Evolutionary conservation across 2,329 filamentous ascomycete genomes (phyloP), one percentile per base, ranked within the genome.

Genomic region (Alternaria sp.): DNA sequence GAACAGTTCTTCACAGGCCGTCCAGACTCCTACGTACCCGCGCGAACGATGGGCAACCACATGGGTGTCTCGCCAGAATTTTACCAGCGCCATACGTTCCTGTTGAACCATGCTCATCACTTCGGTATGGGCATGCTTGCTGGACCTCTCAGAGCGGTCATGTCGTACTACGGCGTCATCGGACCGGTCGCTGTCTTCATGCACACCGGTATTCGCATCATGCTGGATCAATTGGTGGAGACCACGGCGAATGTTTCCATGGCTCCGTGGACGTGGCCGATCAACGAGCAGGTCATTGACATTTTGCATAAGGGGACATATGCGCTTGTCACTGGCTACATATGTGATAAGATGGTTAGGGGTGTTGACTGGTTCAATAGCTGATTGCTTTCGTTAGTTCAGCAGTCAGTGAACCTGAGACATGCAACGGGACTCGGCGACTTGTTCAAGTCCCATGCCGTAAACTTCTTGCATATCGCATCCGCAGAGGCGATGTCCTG

Each of bases 181-280:
- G 77, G 77, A 0, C 77, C 77, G 1, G 64, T 78, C 52, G 73
- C 70, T 17, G 68, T 61, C 9, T 78, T 74, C 54, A 54, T 76
- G 54, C 74, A 77, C 54, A 70, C 73, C 7, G 72, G 74, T 6
- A 46, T 78, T 12, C 57, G 76, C 49, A 63, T 78, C 30, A 15
- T 69, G 59, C 68, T 76, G 61, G 77, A 78, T 65, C 74, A 78
- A 65, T 51, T 64, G 2, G 61, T 79, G 52, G 76, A 78, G 65
- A 74, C 69, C 40, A 68, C 64, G 45, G 74, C 69, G 11, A 74
- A 74, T 4, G 67, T 70, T 13, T 74, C 73, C n/a, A 67, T 72
- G 32, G 26, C 70, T 66, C 74, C 75, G 47, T 79, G 76, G 75
- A 74, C 69, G 4, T 78, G 76, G 75, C 74, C 75, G 15, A 72